Percentiles rank a stretch among this genome's conserved stretches.
These are phyloP conservation scores for Rhinocladiella similis DNA, from an alignment of 2,329 filamentous ascomycete species.

Conservation along the genomic window DNA sequence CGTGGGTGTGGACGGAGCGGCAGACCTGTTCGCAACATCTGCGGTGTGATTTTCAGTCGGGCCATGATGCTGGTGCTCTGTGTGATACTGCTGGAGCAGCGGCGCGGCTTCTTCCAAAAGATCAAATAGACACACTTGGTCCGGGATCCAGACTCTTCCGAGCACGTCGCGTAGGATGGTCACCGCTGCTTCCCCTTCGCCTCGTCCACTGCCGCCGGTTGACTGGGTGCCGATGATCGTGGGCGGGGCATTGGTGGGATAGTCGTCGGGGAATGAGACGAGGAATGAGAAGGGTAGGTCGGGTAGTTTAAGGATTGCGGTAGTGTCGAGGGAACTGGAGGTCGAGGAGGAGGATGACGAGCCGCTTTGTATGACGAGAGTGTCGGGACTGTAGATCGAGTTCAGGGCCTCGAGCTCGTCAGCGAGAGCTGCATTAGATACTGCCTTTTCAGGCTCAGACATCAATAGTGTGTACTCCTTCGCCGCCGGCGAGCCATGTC, in stretches of 20 bases:
- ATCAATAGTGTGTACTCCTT: not conserved
- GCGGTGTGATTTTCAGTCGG: conserved; percentile 22
- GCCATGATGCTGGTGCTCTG: conserved; percentile 30
- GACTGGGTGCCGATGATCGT: conserved; percentile 75
- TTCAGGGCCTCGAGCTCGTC: conserved; percentile 52
- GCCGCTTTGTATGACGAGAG: conserved; percentile 16
- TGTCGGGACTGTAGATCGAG: conserved; percentile 59
- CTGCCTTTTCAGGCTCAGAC: conserved; percentile 10
- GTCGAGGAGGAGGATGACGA: not conserved
- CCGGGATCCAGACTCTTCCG: conserved; percentile 66
- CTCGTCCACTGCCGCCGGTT: conserved; percentile 67
- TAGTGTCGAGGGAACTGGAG: conserved; percentile 31
- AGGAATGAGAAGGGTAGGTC: conserved; percentile 53
- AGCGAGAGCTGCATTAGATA: conserved; percentile 41
- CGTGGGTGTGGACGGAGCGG: conserved; percentile 6
- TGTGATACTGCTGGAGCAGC: conserved; percentile 56
- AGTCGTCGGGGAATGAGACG: conserved; percentile 69
- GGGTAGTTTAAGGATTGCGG: conserved; percentile 67
- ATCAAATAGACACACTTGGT: conserved; percentile 85
- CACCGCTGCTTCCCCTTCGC: conserved; percentile 72
- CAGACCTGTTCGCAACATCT: conserved; percentile 28
- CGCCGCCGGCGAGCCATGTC: no score
- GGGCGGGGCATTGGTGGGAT: conserved; percentile 71
- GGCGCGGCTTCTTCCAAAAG: conserved; percentile 68
- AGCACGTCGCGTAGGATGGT: conserved; percentile 68